Evolutionary conservation across 345 rosid genomes (phyloP).

Genomic region (Camelina sativa): DNA sequence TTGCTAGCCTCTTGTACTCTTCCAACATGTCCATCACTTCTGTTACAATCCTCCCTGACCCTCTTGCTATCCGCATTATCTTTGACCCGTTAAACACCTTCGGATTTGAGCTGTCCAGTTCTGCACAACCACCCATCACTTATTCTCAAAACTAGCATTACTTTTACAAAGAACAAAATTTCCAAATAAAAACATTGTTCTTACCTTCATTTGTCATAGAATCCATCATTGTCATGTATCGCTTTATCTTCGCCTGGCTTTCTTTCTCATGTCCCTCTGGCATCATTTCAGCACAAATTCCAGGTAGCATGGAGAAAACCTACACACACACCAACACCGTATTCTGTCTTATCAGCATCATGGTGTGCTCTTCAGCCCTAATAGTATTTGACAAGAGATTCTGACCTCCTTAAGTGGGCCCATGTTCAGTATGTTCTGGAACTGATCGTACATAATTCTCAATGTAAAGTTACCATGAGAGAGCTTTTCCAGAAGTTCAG

Average conservation of each 20-base stretch:
- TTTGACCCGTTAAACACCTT: conserved; percentile 78
- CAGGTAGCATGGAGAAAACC: conserved; percentile 92
- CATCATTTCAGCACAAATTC: conserved; percentile 85
- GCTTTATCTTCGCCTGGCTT: conserved; percentile 90
- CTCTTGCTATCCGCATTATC: conserved; percentile 82
- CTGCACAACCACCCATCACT: conserved; percentile 45
- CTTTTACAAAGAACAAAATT: background rate
- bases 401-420: conserved; percentile 89
- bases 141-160: background rate
- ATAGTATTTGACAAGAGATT: conserved; percentile 20
- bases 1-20: conserved; percentile 86
- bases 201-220: conserved; percentile 83
- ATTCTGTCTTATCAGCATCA: background rate
- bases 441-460: conserved; percentile 91
- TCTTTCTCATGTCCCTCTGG: conserved; percentile 93
- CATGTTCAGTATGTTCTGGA: conserved; percentile 84
- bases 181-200: background rate
- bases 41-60: conserved; percentile 68
- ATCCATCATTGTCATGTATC: conserved; percentile 97
- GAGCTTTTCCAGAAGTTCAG: conserved; percentile 93
- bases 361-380: background rate
- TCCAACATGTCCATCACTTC: conserved; percentile 93
- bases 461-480: conserved; percentile 86
- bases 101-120: conserved; percentile 83
- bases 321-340: conserved; percentile 37